These are phyloP conservation scores for Tieghemostelium lacteum DNA, from an alignment of 78 protist species.

Conservation along the genomic window DNA sequence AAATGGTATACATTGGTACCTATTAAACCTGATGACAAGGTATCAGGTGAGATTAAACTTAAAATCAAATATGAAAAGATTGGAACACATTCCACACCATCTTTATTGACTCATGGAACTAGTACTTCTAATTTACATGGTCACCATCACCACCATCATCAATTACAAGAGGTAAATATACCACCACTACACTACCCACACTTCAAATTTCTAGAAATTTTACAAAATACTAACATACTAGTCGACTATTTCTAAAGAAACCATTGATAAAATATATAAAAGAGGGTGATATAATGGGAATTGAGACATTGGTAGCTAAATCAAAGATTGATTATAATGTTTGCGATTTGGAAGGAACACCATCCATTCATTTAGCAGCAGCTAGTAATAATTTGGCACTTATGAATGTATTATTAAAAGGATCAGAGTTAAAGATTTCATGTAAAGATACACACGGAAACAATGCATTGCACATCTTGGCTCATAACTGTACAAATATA, in stretches of 20 bases:
- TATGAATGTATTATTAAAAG: conserved; percentile 22
- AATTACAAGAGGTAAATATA: not conserved
- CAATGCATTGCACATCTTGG: conserved; percentile 53
- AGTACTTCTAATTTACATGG: too few relatives aligned
- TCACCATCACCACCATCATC: not conserved
- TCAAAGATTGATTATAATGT: conserved; percentile 36
- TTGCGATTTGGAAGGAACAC: conserved; percentile 55
- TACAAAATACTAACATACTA: too few relatives aligned
- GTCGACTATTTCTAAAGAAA: too few relatives aligned
- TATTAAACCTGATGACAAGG: conserved; percentile 43
- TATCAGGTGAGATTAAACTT: conserved; percentile 49
- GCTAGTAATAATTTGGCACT: conserved; percentile 52
- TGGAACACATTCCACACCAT: too few relatives aligned
- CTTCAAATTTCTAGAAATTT: not conserved
- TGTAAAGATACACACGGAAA: conserved; percentile 55
- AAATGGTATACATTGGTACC: conserved; percentile 63
- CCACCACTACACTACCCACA: not conserved
- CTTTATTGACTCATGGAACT: too few relatives aligned
- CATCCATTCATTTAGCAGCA: conserved; percentile 42
- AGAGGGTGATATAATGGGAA: conserved; percentile 20
- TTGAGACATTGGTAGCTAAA: conserved; percentile 27
- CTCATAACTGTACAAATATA: conserved; percentile 14
- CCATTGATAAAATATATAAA: conserved; percentile 71
- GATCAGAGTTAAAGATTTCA: conserved; percentile 33
- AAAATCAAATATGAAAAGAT: conserved; percentile 33